Base-by-base conservation (phyloP, 371 early-diverging fungal genomes). In the Mortierella sp. region DNA sequence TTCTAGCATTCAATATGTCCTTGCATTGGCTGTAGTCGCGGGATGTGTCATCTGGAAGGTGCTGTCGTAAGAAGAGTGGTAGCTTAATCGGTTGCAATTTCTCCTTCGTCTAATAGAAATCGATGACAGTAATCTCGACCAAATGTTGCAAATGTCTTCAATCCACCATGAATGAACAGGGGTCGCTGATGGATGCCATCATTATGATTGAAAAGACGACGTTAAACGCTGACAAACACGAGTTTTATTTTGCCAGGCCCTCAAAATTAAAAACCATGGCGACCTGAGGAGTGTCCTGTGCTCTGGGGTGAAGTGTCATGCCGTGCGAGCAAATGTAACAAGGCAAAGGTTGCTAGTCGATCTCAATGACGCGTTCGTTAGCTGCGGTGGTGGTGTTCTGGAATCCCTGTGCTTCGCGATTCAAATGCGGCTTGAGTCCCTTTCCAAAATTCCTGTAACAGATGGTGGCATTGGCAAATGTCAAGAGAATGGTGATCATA, bases 381-480 rank as follows among this genome's bases (percentile, higher is more conserved):
- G 51, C 21, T 16, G 56, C 12, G 3, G 68, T 56, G 7, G 68
- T 53, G 16, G 52, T 42, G 21, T 67, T 72, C 27, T 21, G 46
- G 2, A 61, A 23, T 7, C 56, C 49, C 13, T 16, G 51, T 18
- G 27, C 49, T 7, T 73, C 65, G 12, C 45, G 48, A 26, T 64
- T 1, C 18, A 69, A 16, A 58, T 74, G 76, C 0, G 58, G 49
- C 71, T 91, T 91, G 21, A 96, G 81, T 1, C 96, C 96, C 60
- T 90, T 89, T 38, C 90, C 91, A 84, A 96, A 96, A 79, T 94
- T 94, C 1, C 80, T 72, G 79, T 82, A 85, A 61, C 95, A 96
- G 3, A 89, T 61, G 13, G 84, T 78, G 0, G 90, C 86, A 69
- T 90, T 90, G 42, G 85, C 79, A 42, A 94, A 82, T 0, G 95